A percentile compares a stretch with the other conserved stretches of the same genome.
Evolutionary conservation across 148 eudicot genomes (phyloP).

Genomic region (Nyssa sinensis): DNA sequence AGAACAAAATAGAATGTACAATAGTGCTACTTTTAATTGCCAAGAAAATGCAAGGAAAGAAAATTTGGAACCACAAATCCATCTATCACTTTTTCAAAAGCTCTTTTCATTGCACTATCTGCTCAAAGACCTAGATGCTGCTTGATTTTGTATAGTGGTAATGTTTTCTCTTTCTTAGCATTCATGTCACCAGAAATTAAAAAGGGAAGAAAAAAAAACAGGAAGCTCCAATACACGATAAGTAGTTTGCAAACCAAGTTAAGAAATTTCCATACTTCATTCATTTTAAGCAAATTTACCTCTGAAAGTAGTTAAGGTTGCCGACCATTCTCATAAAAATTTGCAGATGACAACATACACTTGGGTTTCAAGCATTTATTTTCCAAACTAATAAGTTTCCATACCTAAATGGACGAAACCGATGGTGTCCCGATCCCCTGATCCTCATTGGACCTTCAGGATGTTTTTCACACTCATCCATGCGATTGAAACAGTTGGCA

Average conservation of each 20-base stretch:
- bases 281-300: background rate
- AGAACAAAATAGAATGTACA: background rate
- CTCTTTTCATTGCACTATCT: no score
- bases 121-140: no score
- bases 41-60: background rate
- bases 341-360: background rate
- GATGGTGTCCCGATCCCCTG: conserved; percentile 24
- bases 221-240: background rate
- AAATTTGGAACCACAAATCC: no score
- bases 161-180: no score
- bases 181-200: no score
- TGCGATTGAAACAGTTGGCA: conserved; percentile 36
- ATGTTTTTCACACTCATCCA: conserved; percentile 29
- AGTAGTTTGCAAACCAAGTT: background rate
- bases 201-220: background rate
- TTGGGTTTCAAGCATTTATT: background rate
- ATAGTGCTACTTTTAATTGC: background rate
- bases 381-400: background rate
- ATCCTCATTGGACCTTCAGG: conserved; percentile 37
- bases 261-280: background rate
- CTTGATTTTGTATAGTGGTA: no score
- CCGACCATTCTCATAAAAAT: background rate
- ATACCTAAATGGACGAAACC: conserved; percentile 32
- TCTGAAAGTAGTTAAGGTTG: background rate
- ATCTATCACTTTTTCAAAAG: background rate